Base-by-base conservation (phyloP, 2,329 filamentous ascomycete species). In the Fusarium verrucosum region DNA sequence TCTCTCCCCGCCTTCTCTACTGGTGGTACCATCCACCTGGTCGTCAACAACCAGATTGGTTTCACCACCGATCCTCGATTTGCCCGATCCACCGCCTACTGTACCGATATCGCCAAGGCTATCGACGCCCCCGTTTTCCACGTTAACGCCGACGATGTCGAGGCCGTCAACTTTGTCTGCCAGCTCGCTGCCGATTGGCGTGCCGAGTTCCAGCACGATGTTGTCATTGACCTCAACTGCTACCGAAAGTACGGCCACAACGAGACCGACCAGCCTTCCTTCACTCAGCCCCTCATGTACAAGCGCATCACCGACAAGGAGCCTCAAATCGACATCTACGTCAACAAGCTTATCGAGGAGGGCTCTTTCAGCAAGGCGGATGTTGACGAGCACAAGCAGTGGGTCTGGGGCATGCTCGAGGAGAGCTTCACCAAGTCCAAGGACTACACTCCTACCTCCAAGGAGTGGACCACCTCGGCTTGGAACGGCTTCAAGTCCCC, bases 401-500 rank as follows among this genome's bases (percentile, higher is more conserved):
- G 95, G 95, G 95, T 98, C 59, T 99, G 94, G 95, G 92, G 92
- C 63, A 98, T 98, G 94, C 85, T 99, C 56, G 94, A 97, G 75
- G 94, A 98, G 79, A 97, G 93, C 81, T 99, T 98, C 79, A 86
- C 92, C 73, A 93, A 94, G 80, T 97, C 94, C 80, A 98, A 96
- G 81, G 94, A 99, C 74, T 99, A 99, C 81, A 91, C 94, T 78
- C 92, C 95, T 41, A 96, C 92, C 36, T 92, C 94, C 68, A 96
- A 97, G 82, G 95, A 99, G 81, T 99, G 95, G 95, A 89, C 97
- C 70, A 98, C 95, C 10, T 97, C 94, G 47, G 94, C 95, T 54
- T 99, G 95, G 95, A 96, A 99, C 81, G 94, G 94, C 64, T 98
- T 99, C 88, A 98, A 98, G 83, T 96, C 94, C 28, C 95, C 95